These are phyloP conservation scores for Scedosporium boydii DNA, from an alignment of 2,329 filamentous ascomycete genomes.

Conservation along the genomic window DNA sequence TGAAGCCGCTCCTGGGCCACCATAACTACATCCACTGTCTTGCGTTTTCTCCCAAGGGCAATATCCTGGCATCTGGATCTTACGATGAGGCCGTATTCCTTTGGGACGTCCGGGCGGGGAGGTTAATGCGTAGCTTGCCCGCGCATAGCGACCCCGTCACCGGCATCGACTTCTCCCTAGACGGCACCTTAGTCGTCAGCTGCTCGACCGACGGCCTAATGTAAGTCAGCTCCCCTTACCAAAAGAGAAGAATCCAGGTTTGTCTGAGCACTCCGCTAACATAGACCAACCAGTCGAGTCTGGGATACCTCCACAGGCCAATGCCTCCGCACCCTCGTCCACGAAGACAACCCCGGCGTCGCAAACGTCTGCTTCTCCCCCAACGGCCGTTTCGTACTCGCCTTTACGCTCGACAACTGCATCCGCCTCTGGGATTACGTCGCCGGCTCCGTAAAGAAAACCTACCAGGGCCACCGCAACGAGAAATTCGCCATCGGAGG, in stretches of 20 bases:
- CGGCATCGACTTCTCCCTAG: constrained; percentile 84
- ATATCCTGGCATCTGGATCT: constrained; percentile 88
- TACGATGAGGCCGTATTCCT: constrained; percentile 97
- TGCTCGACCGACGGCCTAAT: constrained; percentile 89
- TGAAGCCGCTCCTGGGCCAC: constrained; percentile 65
- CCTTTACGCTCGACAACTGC: constrained; percentile 83
- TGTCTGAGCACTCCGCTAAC: no score
- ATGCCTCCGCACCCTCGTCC: constrained; percentile 86
- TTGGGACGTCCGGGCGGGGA: constrained; percentile 86
- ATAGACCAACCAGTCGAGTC: constrained; percentile 49
- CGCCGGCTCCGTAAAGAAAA: constrained; percentile 84
- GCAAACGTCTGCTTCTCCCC: constrained; percentile 86
- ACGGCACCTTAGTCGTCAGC: constrained; percentile 85
- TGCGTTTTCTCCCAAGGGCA: constrained; percentile 95
- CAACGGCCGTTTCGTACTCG: constrained; percentile 87
- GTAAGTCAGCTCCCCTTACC: constrained; percentile 31
- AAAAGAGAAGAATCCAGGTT: no score
- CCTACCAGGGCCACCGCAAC: constrained; percentile 89
- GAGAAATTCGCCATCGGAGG: constrained; percentile 75
- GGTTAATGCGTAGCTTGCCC: constrained; percentile 81
- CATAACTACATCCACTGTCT: constrained; percentile 94
- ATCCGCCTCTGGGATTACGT: constrained; percentile 94
- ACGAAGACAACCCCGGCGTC: constrained; percentile 85
- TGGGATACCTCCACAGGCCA: constrained; percentile 96
- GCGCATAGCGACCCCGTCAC: constrained; percentile 93